Evolutionary conservation across 2,329 filamentous ascomycete species (phyloP).

Genomic region (Aspergillus fructus): DNA sequence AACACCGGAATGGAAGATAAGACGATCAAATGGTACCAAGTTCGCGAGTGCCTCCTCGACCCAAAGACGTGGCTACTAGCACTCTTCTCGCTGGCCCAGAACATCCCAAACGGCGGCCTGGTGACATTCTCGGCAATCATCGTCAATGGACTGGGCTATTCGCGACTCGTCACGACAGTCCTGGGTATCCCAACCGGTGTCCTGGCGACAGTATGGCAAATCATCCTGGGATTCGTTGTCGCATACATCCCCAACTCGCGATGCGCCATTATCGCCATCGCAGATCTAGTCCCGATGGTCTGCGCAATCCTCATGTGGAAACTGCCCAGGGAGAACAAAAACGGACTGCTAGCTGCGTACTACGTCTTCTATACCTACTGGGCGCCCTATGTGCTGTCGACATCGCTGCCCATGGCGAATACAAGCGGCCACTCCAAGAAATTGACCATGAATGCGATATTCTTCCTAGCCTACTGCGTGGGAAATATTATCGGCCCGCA

Average conservation of each 20-base stretch:
- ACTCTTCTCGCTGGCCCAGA: background rate
- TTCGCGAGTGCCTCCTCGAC: slow-evolving; percentile 6
- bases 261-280: background rate
- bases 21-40: slow-evolving; percentile 5
- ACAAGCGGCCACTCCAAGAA: slow-evolving; percentile 9
- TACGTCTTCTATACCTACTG: slow-evolving; percentile 10
- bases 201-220: background rate
- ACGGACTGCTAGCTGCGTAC: background rate
- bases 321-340: background rate
- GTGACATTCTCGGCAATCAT: slow-evolving; percentile 3
- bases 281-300: slow-evolving; percentile 1
- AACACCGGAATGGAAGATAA: slow-evolving; percentile 14
- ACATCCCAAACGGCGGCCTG: slow-evolving; percentile 5
- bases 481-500: slow-evolving; percentile 51
- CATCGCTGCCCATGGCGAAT: slow-evolving; percentile 3
- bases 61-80: slow-evolving; percentile 7
- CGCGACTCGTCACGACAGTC: background rate
- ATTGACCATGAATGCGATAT: background rate
- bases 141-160: slow-evolving; percentile 3
- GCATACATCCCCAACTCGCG: background rate
- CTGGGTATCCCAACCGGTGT: background rate
- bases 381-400: background rate
- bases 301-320: slow-evolving; percentile 5
- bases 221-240: background rate
- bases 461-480: slow-evolving; percentile 19